Percentiles rank a stretch among this genome's conserved stretches.
Conservation (phyloP, 1,139 yeast genomes). For the Taphrina wiesneri region DNA sequence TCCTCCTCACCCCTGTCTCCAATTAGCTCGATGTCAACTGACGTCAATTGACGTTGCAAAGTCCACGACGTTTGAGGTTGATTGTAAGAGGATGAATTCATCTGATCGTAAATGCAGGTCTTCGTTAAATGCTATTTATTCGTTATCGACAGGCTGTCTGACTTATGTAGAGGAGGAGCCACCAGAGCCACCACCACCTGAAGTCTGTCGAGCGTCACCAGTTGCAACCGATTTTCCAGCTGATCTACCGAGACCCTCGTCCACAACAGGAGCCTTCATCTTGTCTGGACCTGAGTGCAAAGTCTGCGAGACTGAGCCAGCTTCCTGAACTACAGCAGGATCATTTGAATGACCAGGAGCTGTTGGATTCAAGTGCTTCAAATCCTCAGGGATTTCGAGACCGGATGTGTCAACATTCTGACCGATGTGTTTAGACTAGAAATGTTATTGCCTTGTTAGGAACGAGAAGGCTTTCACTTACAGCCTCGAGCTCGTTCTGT, state of each 20-base stretch:
- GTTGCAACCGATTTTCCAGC: slow-evolving; percentile 13
- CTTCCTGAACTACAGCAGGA: slow-evolving; percentile 13
- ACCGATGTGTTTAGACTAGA: slow-evolving; percentile 19
- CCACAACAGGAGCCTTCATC: slow-evolving; percentile 14
- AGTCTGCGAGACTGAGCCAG: slow-evolving; percentile 20
- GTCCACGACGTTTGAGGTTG: background rate
- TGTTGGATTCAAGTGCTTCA: slow-evolving; percentile 22
- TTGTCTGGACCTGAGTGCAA: slow-evolving; percentile 22
- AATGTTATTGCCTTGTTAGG: background rate
- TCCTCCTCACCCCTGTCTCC: no score
- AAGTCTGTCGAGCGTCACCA: slow-evolving; percentile 16
- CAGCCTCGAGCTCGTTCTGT: slow-evolving; percentile 27
- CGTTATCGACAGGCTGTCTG: background rate
- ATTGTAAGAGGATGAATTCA: no score
- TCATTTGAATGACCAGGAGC: slow-evolving; percentile 25
- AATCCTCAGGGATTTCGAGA: slow-evolving; percentile 18
- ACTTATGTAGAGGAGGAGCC: slow-evolving; percentile 4
- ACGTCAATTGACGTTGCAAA: no score
- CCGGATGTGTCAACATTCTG: slow-evolving; percentile 22
- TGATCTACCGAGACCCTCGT: slow-evolving; percentile 14
- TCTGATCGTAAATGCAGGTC: background rate
- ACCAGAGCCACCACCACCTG: slow-evolving; percentile 15
- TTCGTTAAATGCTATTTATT: background rate
- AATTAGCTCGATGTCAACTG: no score
- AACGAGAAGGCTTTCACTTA: background rate